Evolutionary conservation across 1,139 yeast genomes (phyloP), one percentile per base, ranked within the genome.

Genomic region (Diutina sp.): DNA sequence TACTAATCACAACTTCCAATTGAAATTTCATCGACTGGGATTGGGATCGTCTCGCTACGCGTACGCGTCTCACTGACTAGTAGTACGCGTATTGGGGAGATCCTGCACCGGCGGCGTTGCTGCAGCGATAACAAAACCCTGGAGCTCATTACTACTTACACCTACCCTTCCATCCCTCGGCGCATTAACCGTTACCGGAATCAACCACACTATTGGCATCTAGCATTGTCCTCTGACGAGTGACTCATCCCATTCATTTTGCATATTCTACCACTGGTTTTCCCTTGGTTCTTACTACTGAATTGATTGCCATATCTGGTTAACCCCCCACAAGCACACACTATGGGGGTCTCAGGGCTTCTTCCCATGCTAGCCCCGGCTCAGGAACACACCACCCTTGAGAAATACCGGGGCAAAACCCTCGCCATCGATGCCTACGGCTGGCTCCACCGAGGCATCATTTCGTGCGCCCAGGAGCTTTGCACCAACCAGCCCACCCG

Each of bases 361-460:
- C 78, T 90, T 55, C 90, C 87, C 16, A 81, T 79, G 60, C 74
- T 91, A 61, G 87, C 85, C 65, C 83, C 87, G 53, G 85, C 88
- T 51, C 95, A 87, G 64, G 78, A 78, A 56, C 75, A 79, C 0
- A 76, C 80, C 2, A 70, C 85, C 1, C 70, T 91, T 46, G 78
- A 79, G 57, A 71, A 79, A 52, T 89, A 83, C 67, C 70, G 81
- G 16, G 97, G 97, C 1, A 78, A 84, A 64, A 84, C 90, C 0
- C 72, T 95, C 54, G 99, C 97, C 0, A 85, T 95, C 28, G 99
- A 95, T 66, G 93, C 96, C 0, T 95, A 90, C 66, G 93, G 97
- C 1, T 95, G 99, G 99, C 78, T 95, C 11, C 99, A 95, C 69
- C 81, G 90, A 60, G 91, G 95, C 2, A 83, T 89, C 4, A 79